Conservation (phyloP, 441 rosid genomes). For the Corymbia calophylla region DNA sequence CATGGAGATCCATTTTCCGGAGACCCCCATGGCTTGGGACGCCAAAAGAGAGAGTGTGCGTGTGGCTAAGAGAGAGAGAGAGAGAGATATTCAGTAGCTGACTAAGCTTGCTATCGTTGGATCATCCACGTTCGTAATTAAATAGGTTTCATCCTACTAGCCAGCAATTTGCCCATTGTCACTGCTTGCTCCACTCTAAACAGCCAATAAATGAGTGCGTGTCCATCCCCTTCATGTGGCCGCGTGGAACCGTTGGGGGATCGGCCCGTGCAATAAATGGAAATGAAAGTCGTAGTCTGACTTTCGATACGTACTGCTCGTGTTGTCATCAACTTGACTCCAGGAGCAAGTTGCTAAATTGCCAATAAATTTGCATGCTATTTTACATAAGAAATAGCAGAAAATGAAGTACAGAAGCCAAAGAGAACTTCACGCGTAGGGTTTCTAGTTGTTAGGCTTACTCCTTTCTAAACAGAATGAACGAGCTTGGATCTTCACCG, state of each 20-base stretch:
- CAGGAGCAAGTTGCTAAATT: background rate
- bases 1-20: conserved; percentile 28
- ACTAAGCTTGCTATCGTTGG: background rate
- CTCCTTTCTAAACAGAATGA: background rate
- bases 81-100: background rate
- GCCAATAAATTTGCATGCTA: background rate
- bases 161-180: background rate
- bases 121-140: background rate
- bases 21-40: conserved; percentile 11
- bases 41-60: background rate
- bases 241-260: conserved; percentile 55
- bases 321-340: background rate
- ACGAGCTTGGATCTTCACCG: background rate
- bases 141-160: conserved; percentile 11
- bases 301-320: background rate
- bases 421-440: background rate
- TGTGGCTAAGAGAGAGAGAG: background rate
- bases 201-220: conserved; percentile 30
- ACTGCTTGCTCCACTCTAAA: background rate
- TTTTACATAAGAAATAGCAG: background rate
- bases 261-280: conserved; percentile 38
- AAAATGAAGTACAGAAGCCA: background rate
- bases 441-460: background rate
- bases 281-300: background rate
- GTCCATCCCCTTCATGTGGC: background rate